These are phyloP conservation scores for Kalaharituber pfeilii DNA, from an alignment of 2,329 filamentous ascomycete species.

Conservation along the genomic window DNA sequence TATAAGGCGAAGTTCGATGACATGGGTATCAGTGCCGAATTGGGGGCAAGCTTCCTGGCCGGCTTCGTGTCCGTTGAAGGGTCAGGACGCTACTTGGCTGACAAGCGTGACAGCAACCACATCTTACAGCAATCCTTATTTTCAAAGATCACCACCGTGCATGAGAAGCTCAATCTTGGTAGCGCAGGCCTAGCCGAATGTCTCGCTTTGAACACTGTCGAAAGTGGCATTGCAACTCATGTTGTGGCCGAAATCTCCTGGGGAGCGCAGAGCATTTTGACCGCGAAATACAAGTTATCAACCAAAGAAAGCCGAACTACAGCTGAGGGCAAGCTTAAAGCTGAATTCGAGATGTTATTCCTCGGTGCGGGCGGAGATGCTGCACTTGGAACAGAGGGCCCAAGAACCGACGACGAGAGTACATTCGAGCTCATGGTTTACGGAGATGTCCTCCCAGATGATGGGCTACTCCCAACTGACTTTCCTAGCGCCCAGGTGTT, in stretches of 20 bases:
- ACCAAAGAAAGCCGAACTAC: too few relatives aligned
- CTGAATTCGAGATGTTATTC: constrained; percentile 1
- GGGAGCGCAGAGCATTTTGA: constrained; percentile 8
- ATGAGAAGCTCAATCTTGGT: constrained; percentile 7
- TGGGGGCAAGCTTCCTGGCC: constrained; percentile 10
- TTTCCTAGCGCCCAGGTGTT: constrained; percentile 19
- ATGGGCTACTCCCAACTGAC: constrained; percentile 11
- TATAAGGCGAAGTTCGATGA: constrained; percentile 9
- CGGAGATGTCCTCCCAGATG: constrained; percentile 15
- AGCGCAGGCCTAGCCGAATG: background rate
- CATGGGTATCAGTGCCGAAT: constrained; percentile 4
- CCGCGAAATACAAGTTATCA: constrained; percentile 7
- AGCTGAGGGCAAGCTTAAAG: background rate
- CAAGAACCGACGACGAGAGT: background rate
- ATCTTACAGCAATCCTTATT: constrained; percentile 5
- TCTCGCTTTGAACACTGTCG: background rate
- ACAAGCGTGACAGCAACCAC: background rate
- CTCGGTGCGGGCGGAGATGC: background rate
- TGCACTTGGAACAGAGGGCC: background rate
- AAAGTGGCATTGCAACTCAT: constrained; percentile 8
- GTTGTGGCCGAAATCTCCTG: constrained; percentile 9
- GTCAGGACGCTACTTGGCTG: constrained; percentile 7
- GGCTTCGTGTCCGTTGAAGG: constrained; percentile 7
- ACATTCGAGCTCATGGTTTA: constrained; percentile 14
- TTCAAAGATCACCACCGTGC: constrained; percentile 6